phyloP scores from a whole-genome alignment of 768 basidiomycete genomes.

The Hygrocybe punicea region DNA sequence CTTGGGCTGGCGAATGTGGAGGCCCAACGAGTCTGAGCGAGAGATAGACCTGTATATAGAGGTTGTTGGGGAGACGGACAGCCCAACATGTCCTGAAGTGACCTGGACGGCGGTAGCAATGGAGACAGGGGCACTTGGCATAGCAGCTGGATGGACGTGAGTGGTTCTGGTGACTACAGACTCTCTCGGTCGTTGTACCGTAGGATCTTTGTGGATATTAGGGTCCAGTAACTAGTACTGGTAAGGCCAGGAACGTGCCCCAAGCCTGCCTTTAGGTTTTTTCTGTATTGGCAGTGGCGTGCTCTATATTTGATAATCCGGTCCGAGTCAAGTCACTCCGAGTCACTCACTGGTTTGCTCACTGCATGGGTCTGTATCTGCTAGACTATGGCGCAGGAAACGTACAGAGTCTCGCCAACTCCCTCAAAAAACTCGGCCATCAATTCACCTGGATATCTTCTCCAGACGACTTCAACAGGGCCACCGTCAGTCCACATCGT shows the following conservation, averaged over 20 bases:
- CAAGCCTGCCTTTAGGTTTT: too few species aligned
- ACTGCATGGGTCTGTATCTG: constrained; percentile 56
- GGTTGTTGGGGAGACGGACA: constrained; percentile 53
- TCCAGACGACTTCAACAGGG: constrained; percentile 78
- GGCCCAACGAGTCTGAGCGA: constrained; percentile 35
- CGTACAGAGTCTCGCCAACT: constrained; percentile 90
- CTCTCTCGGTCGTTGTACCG: too few species aligned
- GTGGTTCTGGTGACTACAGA: too few species aligned
- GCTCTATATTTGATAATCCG: not conserved
- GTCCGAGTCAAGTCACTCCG: not conserved
- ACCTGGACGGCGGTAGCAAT: constrained; percentile 42
- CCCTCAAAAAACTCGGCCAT: constrained; percentile 78
- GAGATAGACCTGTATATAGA: constrained; percentile 45
- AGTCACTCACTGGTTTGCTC: not conserved
- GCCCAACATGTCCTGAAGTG: constrained; percentile 36
- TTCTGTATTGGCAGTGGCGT: too few species aligned
- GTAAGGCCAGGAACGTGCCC: too few species aligned
- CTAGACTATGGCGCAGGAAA: constrained; percentile 98
- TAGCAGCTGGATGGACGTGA: constrained; percentile 24
- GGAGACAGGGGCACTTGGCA: constrained; percentile 38
- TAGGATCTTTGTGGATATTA: not conserved
- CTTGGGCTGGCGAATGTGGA: constrained; percentile 54
- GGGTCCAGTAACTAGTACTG: too few species aligned
- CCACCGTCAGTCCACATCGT: constrained; percentile 64
- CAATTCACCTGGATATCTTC: constrained; percentile 84